These are phyloP conservation scores for Colletotrichum graminicola DNA, from an alignment of 2,329 filamentous ascomycete species.

Conservation along the genomic window DNA sequence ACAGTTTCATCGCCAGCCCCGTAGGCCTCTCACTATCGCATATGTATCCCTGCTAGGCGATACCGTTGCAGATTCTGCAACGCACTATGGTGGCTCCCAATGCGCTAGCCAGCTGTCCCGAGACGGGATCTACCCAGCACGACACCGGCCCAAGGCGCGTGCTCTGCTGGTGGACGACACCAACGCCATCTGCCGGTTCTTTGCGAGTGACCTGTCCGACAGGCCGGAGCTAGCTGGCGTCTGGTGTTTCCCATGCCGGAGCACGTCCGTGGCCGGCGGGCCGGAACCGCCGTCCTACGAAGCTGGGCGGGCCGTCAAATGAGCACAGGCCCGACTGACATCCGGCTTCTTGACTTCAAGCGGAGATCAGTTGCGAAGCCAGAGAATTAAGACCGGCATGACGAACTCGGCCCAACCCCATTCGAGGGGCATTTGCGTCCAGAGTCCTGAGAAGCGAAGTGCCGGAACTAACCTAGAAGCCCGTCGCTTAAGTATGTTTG, in stretches of 20 bases:
- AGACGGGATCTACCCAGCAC: conserved; percentile 36
- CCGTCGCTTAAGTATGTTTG: not conserved
- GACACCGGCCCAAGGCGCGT: conserved; percentile 4
- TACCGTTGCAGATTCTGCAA: conserved; percentile 13
- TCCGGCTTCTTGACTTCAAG: not conserved
- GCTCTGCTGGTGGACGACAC: not conserved
- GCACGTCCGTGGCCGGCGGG: not conserved
- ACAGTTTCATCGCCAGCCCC: not conserved
- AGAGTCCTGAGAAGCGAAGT: not conserved
- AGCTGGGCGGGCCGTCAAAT: not conserved
- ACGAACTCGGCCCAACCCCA: not conserved
- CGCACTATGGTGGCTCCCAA: conserved; percentile 4
- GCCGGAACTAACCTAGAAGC: not conserved
- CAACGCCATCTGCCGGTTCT: not conserved
- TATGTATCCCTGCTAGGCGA: conserved; percentile 2
- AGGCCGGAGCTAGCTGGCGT: not conserved
- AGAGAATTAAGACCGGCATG: not conserved
- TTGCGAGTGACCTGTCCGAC: not conserved
- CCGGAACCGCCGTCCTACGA: not conserved
- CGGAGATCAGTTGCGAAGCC: no score
- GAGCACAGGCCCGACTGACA: not conserved
- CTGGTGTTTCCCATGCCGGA: not conserved
- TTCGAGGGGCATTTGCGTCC: not conserved
- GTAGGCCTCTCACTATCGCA: not conserved
- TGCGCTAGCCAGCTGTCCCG: conserved; percentile 15